Evolutionary conservation across 2,329 filamentous ascomycete genomes (phyloP), one percentile per base, ranked within the genome.

Genomic region (Aspergillus brasiliensis): DNA sequence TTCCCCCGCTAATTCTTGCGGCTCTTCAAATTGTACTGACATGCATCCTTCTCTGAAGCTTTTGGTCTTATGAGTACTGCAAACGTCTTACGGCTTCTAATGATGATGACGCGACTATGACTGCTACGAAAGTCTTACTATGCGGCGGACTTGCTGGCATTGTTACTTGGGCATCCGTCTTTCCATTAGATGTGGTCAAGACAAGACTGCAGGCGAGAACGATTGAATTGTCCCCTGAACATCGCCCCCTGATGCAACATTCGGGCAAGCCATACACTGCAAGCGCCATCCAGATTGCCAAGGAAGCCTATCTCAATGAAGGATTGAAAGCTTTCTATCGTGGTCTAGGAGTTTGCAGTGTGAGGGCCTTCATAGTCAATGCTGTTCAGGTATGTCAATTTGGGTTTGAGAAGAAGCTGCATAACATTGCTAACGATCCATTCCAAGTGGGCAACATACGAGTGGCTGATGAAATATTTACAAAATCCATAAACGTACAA

Each of bases 101-200:
- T 15, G 64, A 78, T 51, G 80, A 83, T 58, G 78, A 76, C 11
- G 75, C 83, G 19, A 71, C 82, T 77, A 70, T 81, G 54, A 75
- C 78, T 55, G 84, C 88, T 1, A 77, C 84, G 37, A 89, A 88
- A 66, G 84, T 91, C 17, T 78, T 98, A 5, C 75, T 97, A 1
- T 96, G 92, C 67, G 94, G 94, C 48, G 94, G 94, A 0, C 73
- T 97, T 52, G 93, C 94, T 5, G 94, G 94, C 0, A 85, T 97
- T 19, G 85, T 90, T 40, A 96, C 92, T 0, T 98, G 94, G 94
- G 88, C 86, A 4, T 94, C 90, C 59, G 87, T 98, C 27, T 98
- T 97, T 67, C 94, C 94, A 0, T 78, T 98, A 15, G 94, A 98
- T 75, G 89, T 97, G 49, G 84, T 98, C 71, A 98, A 98, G 79